Percentiles rank a stretch among this genome's conserved stretches.
phyloP scores from a whole-genome alignment of 164 flowering plant species.

The Houttuynia cordata region DNA sequence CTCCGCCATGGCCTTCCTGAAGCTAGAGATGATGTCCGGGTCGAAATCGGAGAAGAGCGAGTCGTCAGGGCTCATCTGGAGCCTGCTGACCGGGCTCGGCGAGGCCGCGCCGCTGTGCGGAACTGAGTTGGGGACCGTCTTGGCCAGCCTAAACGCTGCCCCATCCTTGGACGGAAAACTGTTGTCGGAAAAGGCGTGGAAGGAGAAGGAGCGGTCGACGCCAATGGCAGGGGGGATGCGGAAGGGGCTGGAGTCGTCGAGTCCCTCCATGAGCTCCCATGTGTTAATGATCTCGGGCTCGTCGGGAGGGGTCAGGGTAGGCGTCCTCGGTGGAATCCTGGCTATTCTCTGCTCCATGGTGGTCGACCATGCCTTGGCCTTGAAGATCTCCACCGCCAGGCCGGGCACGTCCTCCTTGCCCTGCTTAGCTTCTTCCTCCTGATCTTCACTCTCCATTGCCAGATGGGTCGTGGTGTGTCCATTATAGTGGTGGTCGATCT shows the following conservation, averaged over 20 bases:
- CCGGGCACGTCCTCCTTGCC: slow-evolving; percentile 4
- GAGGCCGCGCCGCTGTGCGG: background rate
- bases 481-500: slow-evolving; percentile 13
- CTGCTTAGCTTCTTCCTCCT: background rate
- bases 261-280: slow-evolving; percentile 91
- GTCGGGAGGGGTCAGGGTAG: slow-evolving; percentile 56
- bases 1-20: slow-evolving; percentile 43
- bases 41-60: slow-evolving; percentile 35
- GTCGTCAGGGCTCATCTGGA: slow-evolving; percentile 18
- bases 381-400: slow-evolving; percentile 30
- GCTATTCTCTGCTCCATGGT: slow-evolving; percentile 59
- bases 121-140: background rate
- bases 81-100: slow-evolving; percentile 20
- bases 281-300: slow-evolving; percentile 84
- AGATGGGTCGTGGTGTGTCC: background rate
- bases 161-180: background rate
- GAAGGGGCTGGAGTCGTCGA: slow-evolving; percentile 56
- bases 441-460: background rate
- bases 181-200: slow-evolving; percentile 19
- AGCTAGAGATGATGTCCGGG: slow-evolving; percentile 43
- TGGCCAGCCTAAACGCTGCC: background rate
- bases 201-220: slow-evolving; percentile 40
- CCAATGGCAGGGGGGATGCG: slow-evolving; percentile 11
- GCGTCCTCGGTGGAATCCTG: slow-evolving; percentile 48
- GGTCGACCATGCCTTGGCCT: slow-evolving; percentile 65